Base-by-base conservation (phyloP, 768 basidiomycete genomes). In the Hydnum rufescens region DNA sequence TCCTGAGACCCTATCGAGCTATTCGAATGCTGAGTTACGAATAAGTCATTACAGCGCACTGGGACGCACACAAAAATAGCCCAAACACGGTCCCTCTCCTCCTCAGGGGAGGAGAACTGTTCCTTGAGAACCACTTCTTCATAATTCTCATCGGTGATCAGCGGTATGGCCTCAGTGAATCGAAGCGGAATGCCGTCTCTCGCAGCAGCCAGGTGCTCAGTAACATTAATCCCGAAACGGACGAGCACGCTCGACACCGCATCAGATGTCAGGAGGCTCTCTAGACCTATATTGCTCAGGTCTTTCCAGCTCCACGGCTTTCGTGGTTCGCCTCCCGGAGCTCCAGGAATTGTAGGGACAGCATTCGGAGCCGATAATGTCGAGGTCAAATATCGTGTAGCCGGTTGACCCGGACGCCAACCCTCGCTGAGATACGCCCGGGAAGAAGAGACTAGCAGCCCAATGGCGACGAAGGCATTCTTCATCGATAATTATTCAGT, bases 91-190 rank as follows among this genome's bases (percentile, higher is more conserved):
- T 78, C 67, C 54, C 71, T 66, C 59, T 78, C 77, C 31, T 58
- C 53, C 56, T 81, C 74, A 49, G 71, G 65, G 5, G 58, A 55
- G 13, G 72, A 71, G 58, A 89, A 63, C 16, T 64, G 59, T 64
- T 88, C 87, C 52, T 84, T 75, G 31, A 78, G 74, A 55, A 90
- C 74, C 49, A 83, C 31, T 28, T 82, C 77, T 26, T 73, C 66
- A 61, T 74, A 90, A 63, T 86, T 90, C 48, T 78, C 71, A 64
- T 92, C 88, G 49, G 81, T 86, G 64, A 93, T 76, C 32, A 89
- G 67, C 25, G 79, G 75, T 36, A 92, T 74, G 28, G 84, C 74
- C 6, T 68, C 65, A 59, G 87, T 83, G 84, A 83, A 89, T 47
- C 55, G 44, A 65, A 43, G 56, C 48, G 65, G 66, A 22, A 57